Conservation (phyloP, 805 yeast species). For the Starmera amethionina region DNA sequence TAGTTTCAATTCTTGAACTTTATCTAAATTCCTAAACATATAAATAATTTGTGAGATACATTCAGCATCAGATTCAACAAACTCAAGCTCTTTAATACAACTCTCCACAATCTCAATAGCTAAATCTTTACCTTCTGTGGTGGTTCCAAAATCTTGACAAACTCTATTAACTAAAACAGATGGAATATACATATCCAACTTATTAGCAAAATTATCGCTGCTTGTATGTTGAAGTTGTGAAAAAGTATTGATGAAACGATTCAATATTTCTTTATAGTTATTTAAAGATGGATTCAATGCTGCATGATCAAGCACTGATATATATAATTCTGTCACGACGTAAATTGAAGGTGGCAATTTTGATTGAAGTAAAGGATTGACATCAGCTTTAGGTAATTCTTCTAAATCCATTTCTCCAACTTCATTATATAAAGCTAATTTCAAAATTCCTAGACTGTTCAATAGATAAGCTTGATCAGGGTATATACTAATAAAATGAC, state of each 20-base stretch:
- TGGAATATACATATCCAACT: not conserved
- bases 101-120: not conserved
- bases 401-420: not conserved
- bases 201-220: not conserved
- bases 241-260: too few species aligned
- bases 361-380: not conserved
- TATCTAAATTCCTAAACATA: not conserved
- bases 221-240: not conserved
- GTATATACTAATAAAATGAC: conserved; percentile 13
- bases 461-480: conserved; percentile 5
- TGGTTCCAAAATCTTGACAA: not conserved
- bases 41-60: not conserved
- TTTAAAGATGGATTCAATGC: not conserved
- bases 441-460: conserved; percentile 10
- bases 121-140: not conserved
- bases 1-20: conserved; percentile 1
- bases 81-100: not conserved
- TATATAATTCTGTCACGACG: not conserved
- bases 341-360: not conserved
- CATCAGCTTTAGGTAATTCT: conserved; percentile 1
- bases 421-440: conserved; percentile 5
- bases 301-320: not conserved
- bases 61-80: not conserved
- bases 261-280: too few species aligned
- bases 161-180: not conserved